Percentiles rank a stretch among this genome's conserved stretches.
phyloP scores from a whole-genome alignment of 1,284 basidiomycete genomes.

The Apiotrichum veenhuisii region DNA sequence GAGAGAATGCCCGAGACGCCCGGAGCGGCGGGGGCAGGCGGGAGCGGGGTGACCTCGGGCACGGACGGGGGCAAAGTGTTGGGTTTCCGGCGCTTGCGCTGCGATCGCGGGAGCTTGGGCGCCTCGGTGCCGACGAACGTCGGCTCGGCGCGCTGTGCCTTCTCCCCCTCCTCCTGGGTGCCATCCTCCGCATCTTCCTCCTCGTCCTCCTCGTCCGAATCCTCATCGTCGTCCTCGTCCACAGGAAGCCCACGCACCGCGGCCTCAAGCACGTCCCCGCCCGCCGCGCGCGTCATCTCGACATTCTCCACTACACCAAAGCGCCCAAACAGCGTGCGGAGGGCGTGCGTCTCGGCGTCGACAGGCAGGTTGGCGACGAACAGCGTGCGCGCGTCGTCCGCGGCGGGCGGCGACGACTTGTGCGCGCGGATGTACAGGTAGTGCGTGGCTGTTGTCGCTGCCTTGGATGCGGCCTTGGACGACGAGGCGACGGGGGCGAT shows the following conservation, averaged over 20 bases:
- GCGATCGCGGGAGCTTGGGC: conserved; percentile 33
- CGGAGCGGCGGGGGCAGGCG: conserved; percentile 27
- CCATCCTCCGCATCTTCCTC: conserved; percentile 49
- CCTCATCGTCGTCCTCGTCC: conserved; percentile 29
- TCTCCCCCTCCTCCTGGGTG: conserved; percentile 35
- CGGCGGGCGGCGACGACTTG: conserved; percentile 1
- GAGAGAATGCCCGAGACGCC: conserved; percentile 46
- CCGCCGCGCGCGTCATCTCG: conserved; percentile 51
- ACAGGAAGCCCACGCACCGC: conserved; percentile 30
- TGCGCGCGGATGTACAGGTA: conserved; percentile 43
- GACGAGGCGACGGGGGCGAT: conserved; percentile 24
- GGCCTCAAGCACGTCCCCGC: conserved; percentile 34
- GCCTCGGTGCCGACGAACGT: conserved; percentile 54
- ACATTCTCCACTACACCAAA: conserved; percentile 73
- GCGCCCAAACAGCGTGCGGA: conserved; percentile 66
- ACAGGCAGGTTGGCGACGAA: conserved; percentile 83
- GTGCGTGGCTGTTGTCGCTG: conserved; percentile 29
- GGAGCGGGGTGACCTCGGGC: conserved; percentile 42
- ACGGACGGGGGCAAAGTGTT: conserved; percentile 59
- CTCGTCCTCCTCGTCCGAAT: conserved; percentile 49
- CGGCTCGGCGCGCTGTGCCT: conserved; percentile 42
- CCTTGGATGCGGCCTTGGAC: conserved; percentile 9
- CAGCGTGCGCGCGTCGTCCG: conserved; percentile 58
- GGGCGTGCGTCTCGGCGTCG: conserved; percentile 72
- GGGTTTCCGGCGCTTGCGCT: conserved; percentile 36